Conservation (phyloP, 176 grass and related monocot genomes). For the Triticum dicoccoides region DNA sequence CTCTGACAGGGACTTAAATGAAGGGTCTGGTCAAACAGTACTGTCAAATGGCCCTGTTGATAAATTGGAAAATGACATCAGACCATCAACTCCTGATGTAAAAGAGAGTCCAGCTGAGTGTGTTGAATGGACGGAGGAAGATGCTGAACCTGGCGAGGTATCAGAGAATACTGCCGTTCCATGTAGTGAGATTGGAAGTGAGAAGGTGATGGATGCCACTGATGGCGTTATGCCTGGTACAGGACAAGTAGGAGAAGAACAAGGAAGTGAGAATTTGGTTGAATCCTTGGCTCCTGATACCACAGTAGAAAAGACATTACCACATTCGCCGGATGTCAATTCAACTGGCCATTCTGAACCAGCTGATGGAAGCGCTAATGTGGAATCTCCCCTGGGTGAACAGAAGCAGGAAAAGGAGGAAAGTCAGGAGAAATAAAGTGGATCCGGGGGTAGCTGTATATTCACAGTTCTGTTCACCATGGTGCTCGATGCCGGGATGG, state of each 20-base stretch:
- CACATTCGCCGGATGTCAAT: neutral
- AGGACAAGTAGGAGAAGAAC: constrained; percentile 21
- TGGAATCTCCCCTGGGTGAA: constrained; percentile 16
- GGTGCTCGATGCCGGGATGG: constrained; percentile 24
- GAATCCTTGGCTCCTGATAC: neutral
- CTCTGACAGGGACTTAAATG: constrained; percentile 18
- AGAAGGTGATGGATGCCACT: constrained; percentile 19
- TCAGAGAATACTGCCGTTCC: constrained; percentile 24
- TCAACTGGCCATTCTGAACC: constrained; percentile 8
- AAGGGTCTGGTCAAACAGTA: constrained; percentile 16
- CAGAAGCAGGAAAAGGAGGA: constrained; percentile 12
- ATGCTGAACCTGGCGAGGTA: constrained; percentile 26
- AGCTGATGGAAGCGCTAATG: neutral
- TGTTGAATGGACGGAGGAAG: constrained; percentile 47
- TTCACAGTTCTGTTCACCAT: constrained; percentile 13
- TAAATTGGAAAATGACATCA: constrained; percentile 37
- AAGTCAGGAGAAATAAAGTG: constrained; percentile 3
- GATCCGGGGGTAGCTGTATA: neutral
- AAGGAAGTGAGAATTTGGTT: neutral
- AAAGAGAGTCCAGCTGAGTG: constrained; percentile 37
- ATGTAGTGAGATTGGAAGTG: constrained; percentile 1
- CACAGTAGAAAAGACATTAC: neutral
- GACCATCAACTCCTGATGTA: constrained; percentile 48
- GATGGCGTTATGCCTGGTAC: neutral
- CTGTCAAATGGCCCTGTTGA: constrained; percentile 19